Percentiles rank a stretch among this genome's conserved stretches.
Conservation (phyloP, 176 grass and related monocot species). For the Microstegium vimineum region DNA sequence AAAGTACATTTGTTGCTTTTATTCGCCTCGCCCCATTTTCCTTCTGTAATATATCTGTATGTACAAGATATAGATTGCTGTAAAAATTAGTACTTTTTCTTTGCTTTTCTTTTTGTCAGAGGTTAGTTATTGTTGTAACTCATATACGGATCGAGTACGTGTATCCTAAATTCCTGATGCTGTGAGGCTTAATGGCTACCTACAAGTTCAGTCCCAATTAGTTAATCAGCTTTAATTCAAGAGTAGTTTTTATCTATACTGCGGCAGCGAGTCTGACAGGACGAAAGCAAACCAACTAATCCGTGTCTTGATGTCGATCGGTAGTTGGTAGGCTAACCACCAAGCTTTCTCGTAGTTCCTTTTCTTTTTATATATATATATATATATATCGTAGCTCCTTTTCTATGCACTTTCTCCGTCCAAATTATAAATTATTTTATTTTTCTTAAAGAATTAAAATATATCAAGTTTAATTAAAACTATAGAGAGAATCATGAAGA, state of each 20-base stretch:
- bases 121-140: background rate
- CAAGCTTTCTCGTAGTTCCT: background rate
- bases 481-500: too few relatives aligned
- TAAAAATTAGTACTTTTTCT: background rate
- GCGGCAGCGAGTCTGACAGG: background rate
- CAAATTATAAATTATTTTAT: too few relatives aligned
- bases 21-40: background rate
- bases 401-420: too few relatives aligned
- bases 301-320: background rate
- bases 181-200: background rate
- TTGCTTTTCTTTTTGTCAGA: background rate
- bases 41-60: too few relatives aligned
- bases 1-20: background rate
- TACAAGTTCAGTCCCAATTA: background rate
- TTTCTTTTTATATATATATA: too few relatives aligned
- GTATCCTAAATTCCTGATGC: too few relatives aligned
- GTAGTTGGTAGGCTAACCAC: slow-evolving; percentile 27
- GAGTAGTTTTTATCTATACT: background rate
- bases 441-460: too few relatives aligned
- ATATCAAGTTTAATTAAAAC: too few relatives aligned
- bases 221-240: background rate
- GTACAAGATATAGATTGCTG: background rate
- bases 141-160: too few relatives aligned
- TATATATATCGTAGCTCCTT: too few relatives aligned
- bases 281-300: slow-evolving; percentile 5